Evolutionary conservation across 306 rosid genomes (phyloP).

Genomic region (Glycine tomentella): DNA sequence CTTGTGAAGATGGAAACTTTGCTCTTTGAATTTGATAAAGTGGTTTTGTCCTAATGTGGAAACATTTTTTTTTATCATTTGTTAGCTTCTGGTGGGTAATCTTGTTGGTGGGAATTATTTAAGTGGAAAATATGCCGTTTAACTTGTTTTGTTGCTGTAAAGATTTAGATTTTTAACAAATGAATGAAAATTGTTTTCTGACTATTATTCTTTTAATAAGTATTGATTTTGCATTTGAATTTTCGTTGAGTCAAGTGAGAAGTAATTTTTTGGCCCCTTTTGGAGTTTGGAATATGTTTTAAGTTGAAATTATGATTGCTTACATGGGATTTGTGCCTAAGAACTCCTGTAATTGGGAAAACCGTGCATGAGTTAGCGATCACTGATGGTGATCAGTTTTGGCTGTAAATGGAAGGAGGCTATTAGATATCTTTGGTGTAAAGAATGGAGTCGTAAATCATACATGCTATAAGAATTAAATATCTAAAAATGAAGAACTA

Average conservation of each 20-base stretch:
- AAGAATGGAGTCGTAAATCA: conserved; percentile 6
- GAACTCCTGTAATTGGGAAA: conserved; percentile 12
- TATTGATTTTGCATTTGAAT: conserved; percentile 17
- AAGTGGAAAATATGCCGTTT: background rate
- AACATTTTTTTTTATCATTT: conserved; percentile 11
- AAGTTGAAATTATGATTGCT: background rate
- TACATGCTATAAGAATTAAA: background rate
- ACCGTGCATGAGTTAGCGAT: background rate
- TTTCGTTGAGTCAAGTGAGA: too few species aligned
- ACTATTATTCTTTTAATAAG: background rate
- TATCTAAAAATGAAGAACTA: conserved; percentile 4
- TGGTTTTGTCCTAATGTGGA: background rate
- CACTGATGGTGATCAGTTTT: conserved; percentile 13
- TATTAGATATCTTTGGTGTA: conserved; percentile 14
- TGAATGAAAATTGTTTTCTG: conserved; percentile 11
- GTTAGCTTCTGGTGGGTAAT: conserved; percentile 15
- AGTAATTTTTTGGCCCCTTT: too few species aligned
- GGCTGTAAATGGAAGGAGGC: background rate
- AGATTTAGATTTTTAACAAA: conserved; percentile 10
- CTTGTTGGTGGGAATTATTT: conserved; percentile 2
- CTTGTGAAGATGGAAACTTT: conserved; percentile 33
- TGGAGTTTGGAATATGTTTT: conserved; percentile 12
- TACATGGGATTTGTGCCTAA: conserved; percentile 3
- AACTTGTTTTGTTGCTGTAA: background rate
- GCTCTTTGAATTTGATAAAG: conserved; percentile 23